A percentile compares a stretch with the other conserved stretches of the same genome.
phyloP scores from a whole-genome alignment of 164 flowering plant species.

The Chimonanthus praecox region DNA sequence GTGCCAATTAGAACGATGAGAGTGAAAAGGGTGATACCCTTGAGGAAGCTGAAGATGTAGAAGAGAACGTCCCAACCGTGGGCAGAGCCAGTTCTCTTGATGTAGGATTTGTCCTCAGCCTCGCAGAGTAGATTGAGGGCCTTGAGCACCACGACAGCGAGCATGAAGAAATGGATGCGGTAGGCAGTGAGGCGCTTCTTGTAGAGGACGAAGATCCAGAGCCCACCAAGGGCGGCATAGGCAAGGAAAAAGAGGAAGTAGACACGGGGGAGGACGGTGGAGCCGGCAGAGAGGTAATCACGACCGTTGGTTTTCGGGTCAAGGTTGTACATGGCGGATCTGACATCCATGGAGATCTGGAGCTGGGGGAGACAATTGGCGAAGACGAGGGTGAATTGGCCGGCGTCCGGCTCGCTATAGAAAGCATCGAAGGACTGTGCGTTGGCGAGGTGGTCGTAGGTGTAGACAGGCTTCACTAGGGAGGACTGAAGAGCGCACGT shows the following conservation, averaged over 20 bases:
- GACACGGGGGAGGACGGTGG: constrained; percentile 62
- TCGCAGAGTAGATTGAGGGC: constrained; percentile 66
- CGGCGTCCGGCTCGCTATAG: constrained; percentile 17
- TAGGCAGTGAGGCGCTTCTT: constrained; percentile 60
- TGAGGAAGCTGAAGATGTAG: constrained; percentile 80
- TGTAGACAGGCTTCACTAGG: constrained; percentile 38
- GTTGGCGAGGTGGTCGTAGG: constrained; percentile 31
- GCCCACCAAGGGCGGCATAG: constrained; percentile 38
- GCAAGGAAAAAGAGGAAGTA: constrained; percentile 59
- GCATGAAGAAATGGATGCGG: constrained; percentile 85
- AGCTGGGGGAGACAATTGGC: constrained; percentile 60
- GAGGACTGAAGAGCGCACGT: constrained; percentile 67
- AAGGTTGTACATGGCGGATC: constrained; percentile 42
- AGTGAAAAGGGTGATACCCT: constrained; percentile 70
- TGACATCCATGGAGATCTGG: constrained; percentile 32
- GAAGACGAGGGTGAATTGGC: constrained; percentile 78
- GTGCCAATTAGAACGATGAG: constrained; percentile 90
- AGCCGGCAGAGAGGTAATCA: constrained; percentile 82
- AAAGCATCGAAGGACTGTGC: constrained; percentile 3
- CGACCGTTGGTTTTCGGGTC: constrained; percentile 34
- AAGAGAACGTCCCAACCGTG: constrained; percentile 99
- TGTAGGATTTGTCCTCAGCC: constrained; percentile 82
- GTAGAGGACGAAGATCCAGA: constrained; percentile 55
- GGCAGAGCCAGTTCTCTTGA: constrained; percentile 76
- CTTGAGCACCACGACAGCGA: constrained; percentile 47